Evolutionary conservation across 148 eudicot genomes (phyloP), one percentile per base, ranked within the genome.

Genomic region (Diospyros lotus): DNA sequence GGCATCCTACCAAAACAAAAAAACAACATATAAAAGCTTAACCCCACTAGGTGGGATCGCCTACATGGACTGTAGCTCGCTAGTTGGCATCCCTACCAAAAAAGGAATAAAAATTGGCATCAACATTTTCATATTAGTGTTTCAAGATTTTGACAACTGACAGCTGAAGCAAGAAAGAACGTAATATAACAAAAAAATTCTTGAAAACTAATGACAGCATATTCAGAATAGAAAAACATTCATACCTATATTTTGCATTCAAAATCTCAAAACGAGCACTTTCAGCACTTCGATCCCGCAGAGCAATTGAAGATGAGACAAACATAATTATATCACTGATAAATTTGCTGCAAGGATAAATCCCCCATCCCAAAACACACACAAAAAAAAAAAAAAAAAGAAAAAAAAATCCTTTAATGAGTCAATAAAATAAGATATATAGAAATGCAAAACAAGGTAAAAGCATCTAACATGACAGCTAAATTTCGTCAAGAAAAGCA

Each of bases 261-360:
- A 94, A 79, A 65, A 94, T 72, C 76, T 94, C 98, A 84, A 94
- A 94, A 68, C 87, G 97, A 67, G 96, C 98, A 85, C 91, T 78
- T 79, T 94, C 98, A 72, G 91, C 78, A 78, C 92, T 84, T 75
- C 97, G 83, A 67, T 92, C 97, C 42, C 97, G 85, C 42, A 75
- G 82, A 76, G 92, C 83, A 74, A 89, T 82, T 67, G 97, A 89
- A 60, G 98, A 94, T 65, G 98, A 89, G 62, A 90, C 88, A 56
- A 88, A 80, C 96, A 94, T 85, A 38, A 90, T 78, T 68, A 89
- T 86, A 48, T 94, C 96, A 81, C 98, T 94, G 77, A 94, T 90
- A 77, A 90, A 90, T 66, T 86, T 86, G 86, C 98, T 94, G 93
- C 88, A 87, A 69, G 68, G 28, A 62, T 28, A 38, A 75, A 39